A percentile compares a stretch with the other conserved stretches of the same genome.
These are phyloP conservation scores for Mrakiaceae sp. DNA, from an alignment of 1,284 basidiomycete species.

Conservation along the genomic window DNA sequence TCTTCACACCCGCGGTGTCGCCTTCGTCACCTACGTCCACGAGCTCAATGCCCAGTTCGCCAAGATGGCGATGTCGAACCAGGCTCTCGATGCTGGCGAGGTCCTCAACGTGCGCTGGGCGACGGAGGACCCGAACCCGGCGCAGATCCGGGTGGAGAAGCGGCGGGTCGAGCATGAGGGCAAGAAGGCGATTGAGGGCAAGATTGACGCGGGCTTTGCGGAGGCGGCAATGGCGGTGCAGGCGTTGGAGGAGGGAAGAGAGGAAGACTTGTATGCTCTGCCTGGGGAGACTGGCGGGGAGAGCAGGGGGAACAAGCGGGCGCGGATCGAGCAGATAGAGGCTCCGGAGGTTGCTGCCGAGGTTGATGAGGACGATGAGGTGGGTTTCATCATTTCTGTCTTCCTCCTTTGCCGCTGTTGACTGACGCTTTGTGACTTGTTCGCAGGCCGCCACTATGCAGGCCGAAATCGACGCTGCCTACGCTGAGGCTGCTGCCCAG, in stretches of 20 bases:
- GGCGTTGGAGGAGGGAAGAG: conserved; percentile 59
- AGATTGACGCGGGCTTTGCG: conserved; percentile 65
- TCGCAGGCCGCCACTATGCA: not conserved
- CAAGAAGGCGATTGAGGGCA: conserved; percentile 58
- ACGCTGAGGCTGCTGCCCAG: not conserved
- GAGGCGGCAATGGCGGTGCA: conserved; percentile 72
- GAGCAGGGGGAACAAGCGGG: not conserved
- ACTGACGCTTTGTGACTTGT: not conserved
- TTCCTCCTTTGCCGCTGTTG: conserved; percentile 1
- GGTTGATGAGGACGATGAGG: conserved; percentile 1
- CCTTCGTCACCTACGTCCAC: conserved; percentile 87
- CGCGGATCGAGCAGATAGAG: not conserved
- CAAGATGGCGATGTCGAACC: conserved; percentile 97
- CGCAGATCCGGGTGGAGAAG: conserved; percentile 72
- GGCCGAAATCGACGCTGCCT: conserved; percentile 5
- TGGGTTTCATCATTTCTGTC: not conserved
- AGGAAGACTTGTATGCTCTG: conserved; percentile 29
- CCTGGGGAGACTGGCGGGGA: not conserved
- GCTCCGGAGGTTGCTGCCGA: not conserved
- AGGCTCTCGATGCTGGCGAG: conserved; percentile 94
- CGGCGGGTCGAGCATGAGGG: conserved; percentile 67
- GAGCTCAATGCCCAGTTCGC: conserved; percentile 89
- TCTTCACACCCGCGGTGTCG: conserved; percentile 85
- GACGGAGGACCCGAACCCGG: conserved; percentile 90
- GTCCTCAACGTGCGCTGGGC: conserved; percentile 97